phyloP scores from a whole-genome alignment of 1,284 basidiomycete genomes.

The Abortiporus biennis region DNA sequence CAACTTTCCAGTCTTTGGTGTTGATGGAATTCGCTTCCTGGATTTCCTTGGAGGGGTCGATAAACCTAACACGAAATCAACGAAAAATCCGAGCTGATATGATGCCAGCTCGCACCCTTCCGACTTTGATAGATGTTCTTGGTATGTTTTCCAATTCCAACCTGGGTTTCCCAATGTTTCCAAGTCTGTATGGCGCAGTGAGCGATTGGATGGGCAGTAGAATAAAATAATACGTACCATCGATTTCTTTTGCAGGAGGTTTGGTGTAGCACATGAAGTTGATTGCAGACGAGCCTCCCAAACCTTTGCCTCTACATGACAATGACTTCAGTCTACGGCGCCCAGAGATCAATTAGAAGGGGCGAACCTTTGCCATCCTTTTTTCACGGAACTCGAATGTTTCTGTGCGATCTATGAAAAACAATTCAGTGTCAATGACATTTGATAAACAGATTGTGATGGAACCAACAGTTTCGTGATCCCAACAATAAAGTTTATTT shows the following conservation, averaged over 20 bases:
- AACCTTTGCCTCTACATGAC: slow-evolving; percentile 3
- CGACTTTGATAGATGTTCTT: slow-evolving; percentile 9
- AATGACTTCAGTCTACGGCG: too few species aligned
- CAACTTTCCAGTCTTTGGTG: neutral
- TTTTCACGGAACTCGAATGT: neutral
- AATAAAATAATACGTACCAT: slow-evolving; percentile 1
- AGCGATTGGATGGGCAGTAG: slow-evolving; percentile 6
- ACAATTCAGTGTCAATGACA: too few species aligned
- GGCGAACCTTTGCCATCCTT: neutral
- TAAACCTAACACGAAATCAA: neutral
- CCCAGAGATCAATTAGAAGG: neutral
- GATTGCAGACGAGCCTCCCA: slow-evolving; percentile 6
- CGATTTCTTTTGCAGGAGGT: slow-evolving; percentile 1
- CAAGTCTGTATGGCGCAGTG: neutral
- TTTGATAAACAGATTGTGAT: too few species aligned
- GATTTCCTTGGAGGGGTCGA: neutral
- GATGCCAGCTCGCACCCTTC: slow-evolving; percentile 13
- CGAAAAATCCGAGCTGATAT: neutral
- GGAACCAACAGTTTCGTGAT: slow-evolving; percentile 23
- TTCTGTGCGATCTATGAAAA: neutral
- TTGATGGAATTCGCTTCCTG: neutral
- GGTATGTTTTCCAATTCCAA: slow-evolving; percentile 17
- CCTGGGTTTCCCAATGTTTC: slow-evolving; percentile 20
- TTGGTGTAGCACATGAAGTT: slow-evolving; percentile 6
- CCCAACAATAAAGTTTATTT: slow-evolving; percentile 21